phyloP scores from a whole-genome alignment of 495 filamentous ascomycete genomes.

The Penicillium simplicissimum region DNA sequence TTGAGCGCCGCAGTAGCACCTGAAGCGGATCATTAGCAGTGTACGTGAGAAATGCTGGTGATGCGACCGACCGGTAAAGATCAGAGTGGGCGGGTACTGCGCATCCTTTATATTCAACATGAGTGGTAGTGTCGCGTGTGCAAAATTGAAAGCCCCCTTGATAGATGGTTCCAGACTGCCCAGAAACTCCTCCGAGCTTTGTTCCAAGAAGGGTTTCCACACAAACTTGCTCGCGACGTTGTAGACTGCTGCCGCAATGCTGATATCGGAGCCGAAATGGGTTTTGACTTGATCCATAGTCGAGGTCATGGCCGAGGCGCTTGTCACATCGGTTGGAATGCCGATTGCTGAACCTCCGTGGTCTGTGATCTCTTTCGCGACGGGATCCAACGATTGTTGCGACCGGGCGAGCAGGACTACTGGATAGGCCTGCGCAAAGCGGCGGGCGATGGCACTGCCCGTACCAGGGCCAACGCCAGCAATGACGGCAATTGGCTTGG shows the following conservation, averaged over 20 bases:
- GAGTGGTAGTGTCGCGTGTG: not conserved
- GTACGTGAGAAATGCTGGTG: not conserved
- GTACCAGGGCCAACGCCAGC: constrained; percentile 65
- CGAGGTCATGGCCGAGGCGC: constrained; percentile 48
- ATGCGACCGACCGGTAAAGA: not conserved
- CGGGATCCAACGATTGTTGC: not conserved
- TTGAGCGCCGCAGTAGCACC: not conserved
- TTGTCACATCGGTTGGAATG: constrained; percentile 60
- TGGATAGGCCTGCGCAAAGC: constrained; percentile 63
- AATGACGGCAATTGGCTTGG: constrained; percentile 36
- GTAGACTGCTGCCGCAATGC: constrained; percentile 67
- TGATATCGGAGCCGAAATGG: constrained; percentile 3
- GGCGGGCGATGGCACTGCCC: constrained; percentile 48
- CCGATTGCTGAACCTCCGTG: constrained; percentile 65
- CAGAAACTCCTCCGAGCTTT: constrained; percentile 56
- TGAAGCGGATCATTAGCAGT: not conserved
- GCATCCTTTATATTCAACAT: not conserved
- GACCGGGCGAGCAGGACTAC: constrained; percentile 60
- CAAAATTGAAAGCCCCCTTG: constrained; percentile 47
- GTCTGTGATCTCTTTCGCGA: constrained; percentile 56
- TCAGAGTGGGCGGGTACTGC: not conserved
- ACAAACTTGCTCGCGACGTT: constrained; percentile 63
- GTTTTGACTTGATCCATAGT: constrained; percentile 58
- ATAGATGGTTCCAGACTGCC: constrained; percentile 43
- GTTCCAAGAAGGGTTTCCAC: constrained; percentile 67